Percentiles rank a stretch among this genome's conserved stretches.
These are phyloP conservation scores for Echinosophora koreensis DNA, from an alignment of 306 rosid genomes.

Conservation along the genomic window DNA sequence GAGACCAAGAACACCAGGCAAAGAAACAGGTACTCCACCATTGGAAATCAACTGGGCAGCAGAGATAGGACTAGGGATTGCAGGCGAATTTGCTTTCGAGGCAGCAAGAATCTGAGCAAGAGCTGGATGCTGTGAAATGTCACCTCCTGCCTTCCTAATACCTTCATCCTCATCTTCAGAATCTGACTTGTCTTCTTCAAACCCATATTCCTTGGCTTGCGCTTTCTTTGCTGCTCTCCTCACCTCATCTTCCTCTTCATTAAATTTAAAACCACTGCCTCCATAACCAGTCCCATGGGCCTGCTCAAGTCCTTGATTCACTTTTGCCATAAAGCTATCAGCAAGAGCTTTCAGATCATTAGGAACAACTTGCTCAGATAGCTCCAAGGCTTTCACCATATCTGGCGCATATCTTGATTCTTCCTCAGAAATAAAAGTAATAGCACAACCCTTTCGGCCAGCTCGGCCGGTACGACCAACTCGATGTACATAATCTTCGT, in stretches of 20 bases:
- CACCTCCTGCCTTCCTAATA: slow-evolving; percentile 88
- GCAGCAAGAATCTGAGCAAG: slow-evolving; percentile 85
- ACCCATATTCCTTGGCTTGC: slow-evolving; percentile 94
- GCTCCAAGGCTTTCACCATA: slow-evolving; percentile 86
- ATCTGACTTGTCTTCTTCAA: slow-evolving; percentile 96
- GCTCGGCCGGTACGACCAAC: slow-evolving; percentile 98
- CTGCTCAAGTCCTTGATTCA: slow-evolving; percentile 87
- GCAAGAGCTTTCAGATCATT: slow-evolving; percentile 87
- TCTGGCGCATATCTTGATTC: slow-evolving; percentile 93
- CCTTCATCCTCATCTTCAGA: slow-evolving; percentile 94
- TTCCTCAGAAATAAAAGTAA: slow-evolving; percentile 88
- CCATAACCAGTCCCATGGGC: slow-evolving; percentile 98
- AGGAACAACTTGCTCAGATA: slow-evolving; percentile 94
- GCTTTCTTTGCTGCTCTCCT: slow-evolving; percentile 98
- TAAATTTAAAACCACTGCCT: slow-evolving; percentile 96
- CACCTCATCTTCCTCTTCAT: slow-evolving; percentile 96
- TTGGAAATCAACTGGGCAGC: slow-evolving; percentile 69
- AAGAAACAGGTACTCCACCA: slow-evolving; percentile 70
- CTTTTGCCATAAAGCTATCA: slow-evolving; percentile 77
- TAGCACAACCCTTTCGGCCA: slow-evolving; percentile 92
- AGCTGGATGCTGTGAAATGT: slow-evolving; percentile 85
- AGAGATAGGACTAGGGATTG: slow-evolving; percentile 62
- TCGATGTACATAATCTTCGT: slow-evolving; percentile 96
- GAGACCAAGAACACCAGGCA: slow-evolving; percentile 73
- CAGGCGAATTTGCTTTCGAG: slow-evolving; percentile 62